These are phyloP conservation scores for Talinum fruticosum DNA, from an alignment of 148 eudicot species.

Conservation along the genomic window DNA sequence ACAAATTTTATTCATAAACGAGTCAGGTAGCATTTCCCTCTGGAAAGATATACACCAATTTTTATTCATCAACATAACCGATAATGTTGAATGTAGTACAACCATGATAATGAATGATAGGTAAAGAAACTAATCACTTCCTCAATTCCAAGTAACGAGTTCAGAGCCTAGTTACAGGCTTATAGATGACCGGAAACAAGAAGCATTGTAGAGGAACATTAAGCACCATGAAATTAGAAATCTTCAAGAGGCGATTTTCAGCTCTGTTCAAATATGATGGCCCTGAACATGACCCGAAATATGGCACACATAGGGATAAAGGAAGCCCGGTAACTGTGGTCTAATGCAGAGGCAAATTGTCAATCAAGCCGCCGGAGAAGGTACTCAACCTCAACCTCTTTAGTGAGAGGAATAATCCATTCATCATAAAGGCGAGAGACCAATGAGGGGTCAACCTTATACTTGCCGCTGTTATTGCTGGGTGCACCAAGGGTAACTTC, in stretches of 20 bases:
- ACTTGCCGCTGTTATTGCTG: conserved; percentile 21
- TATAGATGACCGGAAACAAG: no score
- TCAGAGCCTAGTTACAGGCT: background rate
- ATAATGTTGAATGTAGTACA: background rate
- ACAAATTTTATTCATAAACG: no score
- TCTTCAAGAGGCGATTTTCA: no score
- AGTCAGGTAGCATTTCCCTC: background rate
- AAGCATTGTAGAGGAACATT: no score
- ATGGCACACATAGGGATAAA: no score
- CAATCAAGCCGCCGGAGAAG: conserved; percentile 60
- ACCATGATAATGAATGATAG: conserved; percentile 5
- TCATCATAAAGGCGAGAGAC: conserved; percentile 60
- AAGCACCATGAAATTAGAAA: no score
- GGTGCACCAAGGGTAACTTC: conserved; percentile 42
- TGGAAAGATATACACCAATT: background rate
- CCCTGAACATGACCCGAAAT: no score
- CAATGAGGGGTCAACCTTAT: conserved; percentile 64
- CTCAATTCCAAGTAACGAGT: background rate
- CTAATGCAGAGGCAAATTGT: no score
- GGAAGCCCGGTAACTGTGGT: no score
- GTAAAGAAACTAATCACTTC: background rate
- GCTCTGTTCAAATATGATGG: no score
- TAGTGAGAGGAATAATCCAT: conserved; percentile 92
- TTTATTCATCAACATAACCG: background rate
- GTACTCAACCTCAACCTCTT: conserved; percentile 76